Evolutionary conservation across 306 rosid species (phyloP), one percentile per base, ranked within the genome.

Genomic region (Cucurbita argyrosperma): DNA sequence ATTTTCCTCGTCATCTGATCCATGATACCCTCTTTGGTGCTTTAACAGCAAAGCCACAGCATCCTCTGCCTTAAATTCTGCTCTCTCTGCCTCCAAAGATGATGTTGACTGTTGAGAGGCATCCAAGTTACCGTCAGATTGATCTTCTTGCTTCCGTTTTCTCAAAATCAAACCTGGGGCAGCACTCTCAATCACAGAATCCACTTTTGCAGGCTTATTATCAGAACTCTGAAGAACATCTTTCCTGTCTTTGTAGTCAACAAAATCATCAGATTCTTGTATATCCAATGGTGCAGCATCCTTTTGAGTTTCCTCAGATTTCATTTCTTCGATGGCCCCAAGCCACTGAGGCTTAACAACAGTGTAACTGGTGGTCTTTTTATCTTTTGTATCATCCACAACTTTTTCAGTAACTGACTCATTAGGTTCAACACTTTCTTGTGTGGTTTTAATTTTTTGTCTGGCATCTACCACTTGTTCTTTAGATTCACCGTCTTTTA

Each of bases 41-140:
- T 89, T 94, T 49, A 94, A 82, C 81, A 94, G 70, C 53, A 94
- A 74, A n/a, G 97, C 97, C 80, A 94, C 98, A 38, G 97, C 98
- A 84, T 94, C 95, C 86, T 90, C 93, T 39, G 91, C 98, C 79
- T 64, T 76, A 23, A 90, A 77, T 82, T 79, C 89, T 46, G 38
- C 57, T 68, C 19, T 68, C 13, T 74, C 82, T 57, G 78, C 87
- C 16, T 76, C 52, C n/a, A 87, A 71, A 46, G 90, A 81, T 63
- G 94, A 80, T 16, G 87, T 55, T 13, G 21, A 50, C 81, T 73
- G 86, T 76, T 77, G 83, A 69, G 81, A 30, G 73, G 78, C 79
- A 80, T 81, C 87, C 18, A 61, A 19, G 58, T 55, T 70, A 63
- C 60, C 79, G 38, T 79, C 85, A 59, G 80, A 75, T 70, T 79